Evolutionary conservation across 2,329 filamentous ascomycete genomes (phyloP).

Genomic region (Cladosporium phlei): DNA sequence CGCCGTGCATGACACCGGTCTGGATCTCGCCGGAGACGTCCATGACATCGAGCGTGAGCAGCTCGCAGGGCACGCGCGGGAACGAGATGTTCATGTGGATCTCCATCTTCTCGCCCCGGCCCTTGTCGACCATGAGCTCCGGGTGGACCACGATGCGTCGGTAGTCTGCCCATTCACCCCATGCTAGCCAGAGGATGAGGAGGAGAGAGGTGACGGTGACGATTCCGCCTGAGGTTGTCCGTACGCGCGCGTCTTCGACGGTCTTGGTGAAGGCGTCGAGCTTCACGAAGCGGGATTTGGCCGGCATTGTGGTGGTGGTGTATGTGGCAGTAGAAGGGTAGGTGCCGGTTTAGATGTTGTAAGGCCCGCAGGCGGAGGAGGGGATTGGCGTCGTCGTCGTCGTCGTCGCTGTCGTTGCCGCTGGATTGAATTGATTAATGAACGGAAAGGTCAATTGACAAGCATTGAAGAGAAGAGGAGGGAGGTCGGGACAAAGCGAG

Average conservation of each 20-base stretch:
- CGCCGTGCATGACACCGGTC: slow-evolving; percentile 85
- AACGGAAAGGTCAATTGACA: slow-evolving; percentile 7
- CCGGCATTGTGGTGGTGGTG: slow-evolving; percentile 58
- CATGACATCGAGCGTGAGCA: slow-evolving; percentile 97
- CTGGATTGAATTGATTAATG: not conserved
- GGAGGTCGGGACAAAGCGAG: too few species aligned
- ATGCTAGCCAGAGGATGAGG: slow-evolving; percentile 80
- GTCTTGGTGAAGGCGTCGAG: slow-evolving; percentile 99
- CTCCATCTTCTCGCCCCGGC: slow-evolving; percentile 97
- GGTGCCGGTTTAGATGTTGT: not conserved
- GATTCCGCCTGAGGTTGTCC: slow-evolving; percentile 44
- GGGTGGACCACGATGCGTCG: slow-evolving; percentile 79
- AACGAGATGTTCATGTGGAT: slow-evolving; percentile 98
- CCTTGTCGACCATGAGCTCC: slow-evolving; percentile 93
- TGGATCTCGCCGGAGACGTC: slow-evolving; percentile 97
- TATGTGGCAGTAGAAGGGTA: not conserved
- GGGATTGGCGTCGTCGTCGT: not conserved
- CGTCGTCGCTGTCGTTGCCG: too few species aligned
- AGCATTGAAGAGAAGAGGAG: slow-evolving; percentile 2
- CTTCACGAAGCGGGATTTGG: slow-evolving; percentile 90
- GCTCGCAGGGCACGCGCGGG: slow-evolving; percentile 86
- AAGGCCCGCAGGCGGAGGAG: slow-evolving; percentile 6
- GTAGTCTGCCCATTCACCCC: slow-evolving; percentile 96
- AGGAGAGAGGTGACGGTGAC: slow-evolving; percentile 71
- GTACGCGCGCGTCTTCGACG: slow-evolving; percentile 92